These are phyloP conservation scores for Pterocarpus santalinus DNA, from an alignment of 306 rosid genomes.

Conservation along the genomic window DNA sequence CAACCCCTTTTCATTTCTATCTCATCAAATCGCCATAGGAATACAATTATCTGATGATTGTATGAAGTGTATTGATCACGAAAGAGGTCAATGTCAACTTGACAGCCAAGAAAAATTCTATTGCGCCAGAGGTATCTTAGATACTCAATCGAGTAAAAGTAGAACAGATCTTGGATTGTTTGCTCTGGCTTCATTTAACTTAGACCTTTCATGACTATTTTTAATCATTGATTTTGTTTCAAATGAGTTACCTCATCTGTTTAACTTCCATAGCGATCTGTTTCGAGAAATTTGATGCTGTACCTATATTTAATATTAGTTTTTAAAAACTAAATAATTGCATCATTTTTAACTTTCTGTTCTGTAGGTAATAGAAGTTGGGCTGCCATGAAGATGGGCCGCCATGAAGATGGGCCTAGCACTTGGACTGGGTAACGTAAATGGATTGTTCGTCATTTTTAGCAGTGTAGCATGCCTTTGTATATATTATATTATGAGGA, in stretches of 20 bases:
- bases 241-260: no score
- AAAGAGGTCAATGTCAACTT: not conserved
- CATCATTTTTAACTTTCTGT: not conserved
- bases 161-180: no score
- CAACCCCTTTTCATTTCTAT: conserved; percentile 21
- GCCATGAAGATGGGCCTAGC: not conserved
- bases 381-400: not conserved
- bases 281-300: not conserved
- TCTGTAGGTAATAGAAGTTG: not conserved
- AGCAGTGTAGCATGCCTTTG: no score
- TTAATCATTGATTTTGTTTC: no score
- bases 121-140: conserved; percentile 26
- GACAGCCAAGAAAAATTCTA: not conserved
- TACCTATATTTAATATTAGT: not conserved
- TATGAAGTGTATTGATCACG: not conserved
- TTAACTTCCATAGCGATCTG: not conserved
- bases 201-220: no score
- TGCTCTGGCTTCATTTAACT: no score
- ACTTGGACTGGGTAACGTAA: not conserved
- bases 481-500: no score
- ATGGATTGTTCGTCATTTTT: no score
- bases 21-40: not conserved
- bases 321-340: not conserved
- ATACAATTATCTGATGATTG: conserved; percentile 40
- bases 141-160: no score